Base-by-base conservation (phyloP, 176 grass and related monocot genomes). In the Cenchrus fungigraminus region DNA sequence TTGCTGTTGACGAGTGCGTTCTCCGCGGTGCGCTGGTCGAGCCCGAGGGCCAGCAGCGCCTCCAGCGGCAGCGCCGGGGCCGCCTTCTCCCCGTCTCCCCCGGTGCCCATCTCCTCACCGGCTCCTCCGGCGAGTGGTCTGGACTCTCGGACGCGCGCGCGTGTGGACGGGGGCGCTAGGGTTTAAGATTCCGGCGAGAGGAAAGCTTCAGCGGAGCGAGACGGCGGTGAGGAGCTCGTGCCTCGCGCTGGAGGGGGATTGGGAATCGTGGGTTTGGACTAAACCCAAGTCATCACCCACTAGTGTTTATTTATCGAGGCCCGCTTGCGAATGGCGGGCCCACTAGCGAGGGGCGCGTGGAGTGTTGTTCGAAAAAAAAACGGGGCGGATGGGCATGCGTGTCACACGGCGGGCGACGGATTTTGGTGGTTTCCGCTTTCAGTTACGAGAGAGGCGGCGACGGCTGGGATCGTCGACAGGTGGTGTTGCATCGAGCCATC, bases 1-100 rank as follows among this genome's bases (percentile, higher is more conserved):
- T 94, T 97, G 65, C n/a, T 73, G 68, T 97, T 97, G 67, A 91
- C 90, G 20, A 97, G 90, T 10, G 88, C 90, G 84, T 97, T 97
- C 88, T 92, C 92, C 7, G 92, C 92, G 51, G 92, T 97, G 78
- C 90, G 78, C 79, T 89, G 87, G 88, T 97, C 95, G 58, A 94
- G 86, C 47, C 95, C 92, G 17, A 97, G 91, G 45, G 95, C 87
- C 71, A 97, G 88, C 50, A 97, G 87, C 84, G 91, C 9, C 76
- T 89, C 86, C 59, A 94, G 86, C 56, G 29, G 43, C 73, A 76
- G 54, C 44, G 53, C 51, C 10, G 84, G 51, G 13, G 25, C 65
- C 53, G 40, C 44, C 81, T 85, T 84, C 16, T 73, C 86, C 43
- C 68, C 87, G 0, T 86, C 85, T 15, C 61, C 60, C 43, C 79